Conservation (phyloP, 805 yeast genomes). For the Priceomyces medius region DNA sequence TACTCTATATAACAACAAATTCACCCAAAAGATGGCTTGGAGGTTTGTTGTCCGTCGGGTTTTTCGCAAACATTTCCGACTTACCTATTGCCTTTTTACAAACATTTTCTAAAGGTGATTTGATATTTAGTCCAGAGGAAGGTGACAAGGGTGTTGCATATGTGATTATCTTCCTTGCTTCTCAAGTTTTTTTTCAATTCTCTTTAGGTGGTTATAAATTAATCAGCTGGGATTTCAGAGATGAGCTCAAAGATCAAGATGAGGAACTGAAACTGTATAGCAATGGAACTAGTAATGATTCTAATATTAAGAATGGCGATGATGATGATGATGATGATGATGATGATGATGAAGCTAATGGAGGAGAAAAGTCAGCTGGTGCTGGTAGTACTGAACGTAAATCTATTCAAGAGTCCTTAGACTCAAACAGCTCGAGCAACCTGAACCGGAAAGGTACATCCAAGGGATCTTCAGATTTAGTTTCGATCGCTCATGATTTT, state of each 20-base stretch:
- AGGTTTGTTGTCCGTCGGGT: constrained; percentile 68
- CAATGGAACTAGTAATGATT: not conserved
- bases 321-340: not conserved
- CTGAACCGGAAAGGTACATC: not conserved
- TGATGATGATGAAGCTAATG: not conserved
- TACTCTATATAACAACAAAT: constrained; percentile 47
- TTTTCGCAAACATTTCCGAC: constrained; percentile 78
- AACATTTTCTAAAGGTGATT: constrained; percentile 63
- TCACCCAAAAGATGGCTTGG: constrained; percentile 76
- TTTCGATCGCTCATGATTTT: not conserved
- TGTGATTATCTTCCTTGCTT: constrained; percentile 71
- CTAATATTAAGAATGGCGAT: not conserved
- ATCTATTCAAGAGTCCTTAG: not conserved
- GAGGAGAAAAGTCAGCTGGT: not conserved
- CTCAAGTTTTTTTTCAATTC: constrained; percentile 67
- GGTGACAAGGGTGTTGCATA: constrained; percentile 81
- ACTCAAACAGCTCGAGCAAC: not conserved
- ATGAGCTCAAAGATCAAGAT: constrained; percentile 20
- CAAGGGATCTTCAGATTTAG: not conserved
- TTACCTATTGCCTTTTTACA: constrained; percentile 82
- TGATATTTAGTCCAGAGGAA: constrained; percentile 53
- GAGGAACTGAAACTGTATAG: constrained; percentile 4
- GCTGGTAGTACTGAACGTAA: not conserved
- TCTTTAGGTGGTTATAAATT: constrained; percentile 73
- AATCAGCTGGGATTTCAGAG: constrained; percentile 67